Base-by-base conservation (phyloP, 306 rosid species). In the Styphnolobium japonicum region DNA sequence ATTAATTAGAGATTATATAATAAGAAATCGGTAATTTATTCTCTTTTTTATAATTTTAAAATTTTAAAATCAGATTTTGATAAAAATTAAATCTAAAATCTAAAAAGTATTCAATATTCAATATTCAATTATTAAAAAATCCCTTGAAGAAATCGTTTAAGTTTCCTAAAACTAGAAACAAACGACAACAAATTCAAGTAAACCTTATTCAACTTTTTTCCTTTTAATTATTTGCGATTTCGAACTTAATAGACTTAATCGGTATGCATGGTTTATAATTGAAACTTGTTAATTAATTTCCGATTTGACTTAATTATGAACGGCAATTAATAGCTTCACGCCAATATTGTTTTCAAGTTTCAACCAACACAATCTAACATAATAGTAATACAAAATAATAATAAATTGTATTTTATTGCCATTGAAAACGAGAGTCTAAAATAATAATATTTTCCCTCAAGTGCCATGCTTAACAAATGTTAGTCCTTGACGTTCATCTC, bases 341-440 rank as follows among this genome's bases (percentile, higher is more conserved):
- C 37, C 37, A n/a, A n/a, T n/a, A 18, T 23, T 36, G 66, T 22
- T 51, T 23, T 65, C 66, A 65, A 67, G 14, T 51, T 23, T 65
- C 66, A 65, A 67, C 67, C 67, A 23, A 55, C 67, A 37, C 19
- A 56, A 36, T 36, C 81, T 42, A 57, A 58, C 71, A 57, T 67
- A 21, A 67, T 46, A n/a, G n/a, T n/a, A 58, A 46, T 75, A 25
- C 77, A 23, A 80, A 39, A 39, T 0, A 4, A 40, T 18, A 39
- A 22, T 40, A 21, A 64, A 51, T 62, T n/a, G n/a, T n/a, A n/a
- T n/a, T n/a, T n/a, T n/a, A n/a, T n/a, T 16, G 48, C 39, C 37
- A 70, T 7, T 49, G 66, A 77, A 79, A 68, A 34, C 2, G 81
- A 68, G 49, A 45, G 37, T 73, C 10, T 33, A 29, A 10, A 46